Evolutionary conservation across 768 basidiomycete species (phyloP).

Genomic region (Daedalea quercina): DNA sequence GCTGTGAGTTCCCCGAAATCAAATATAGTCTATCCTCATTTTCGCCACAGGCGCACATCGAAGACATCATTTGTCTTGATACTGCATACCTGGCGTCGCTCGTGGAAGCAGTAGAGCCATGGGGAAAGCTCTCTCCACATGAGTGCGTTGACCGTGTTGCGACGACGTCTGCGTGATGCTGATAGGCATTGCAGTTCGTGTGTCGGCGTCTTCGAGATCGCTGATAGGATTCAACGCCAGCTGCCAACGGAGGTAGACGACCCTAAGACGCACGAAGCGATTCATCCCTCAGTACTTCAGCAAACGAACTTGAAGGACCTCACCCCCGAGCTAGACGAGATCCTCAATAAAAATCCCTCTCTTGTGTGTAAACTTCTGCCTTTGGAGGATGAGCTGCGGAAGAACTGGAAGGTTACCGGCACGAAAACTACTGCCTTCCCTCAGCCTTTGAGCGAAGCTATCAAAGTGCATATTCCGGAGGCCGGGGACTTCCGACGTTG

Average conservation of each 20-base stretch:
- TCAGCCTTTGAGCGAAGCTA: not conserved
- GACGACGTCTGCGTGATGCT: not conserved
- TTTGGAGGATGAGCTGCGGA: slow-evolving; percentile 45
- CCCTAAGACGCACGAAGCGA: slow-evolving; percentile 47
- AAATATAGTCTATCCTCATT: slow-evolving; percentile 1
- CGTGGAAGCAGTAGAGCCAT: slow-evolving; percentile 44
- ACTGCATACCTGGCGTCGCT: slow-evolving; percentile 43
- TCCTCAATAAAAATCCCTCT: slow-evolving; percentile 34
- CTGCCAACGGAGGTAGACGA: slow-evolving; percentile 40
- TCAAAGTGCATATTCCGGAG: slow-evolving; percentile 4
- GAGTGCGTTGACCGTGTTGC: slow-evolving; percentile 36
- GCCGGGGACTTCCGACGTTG: not conserved
- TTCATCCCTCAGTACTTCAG: slow-evolving; percentile 53
- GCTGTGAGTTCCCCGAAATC: slow-evolving; percentile 33
- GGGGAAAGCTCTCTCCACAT: slow-evolving; percentile 60
- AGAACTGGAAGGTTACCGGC: slow-evolving; percentile 30
- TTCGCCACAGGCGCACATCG: slow-evolving; percentile 44
- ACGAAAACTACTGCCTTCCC: not conserved
- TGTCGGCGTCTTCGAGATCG: slow-evolving; percentile 48
- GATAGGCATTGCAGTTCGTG: slow-evolving; percentile 8
- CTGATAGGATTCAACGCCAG: slow-evolving; percentile 37
- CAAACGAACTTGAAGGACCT: slow-evolving; percentile 31
- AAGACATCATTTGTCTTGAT: slow-evolving; percentile 51
- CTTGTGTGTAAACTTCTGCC: slow-evolving; percentile 39
- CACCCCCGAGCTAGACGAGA: slow-evolving; percentile 26